Evolutionary conservation across 306 rosid species (phyloP), one percentile per base, ranked within the genome.

Genomic region (Mimosa bimucronata): DNA sequence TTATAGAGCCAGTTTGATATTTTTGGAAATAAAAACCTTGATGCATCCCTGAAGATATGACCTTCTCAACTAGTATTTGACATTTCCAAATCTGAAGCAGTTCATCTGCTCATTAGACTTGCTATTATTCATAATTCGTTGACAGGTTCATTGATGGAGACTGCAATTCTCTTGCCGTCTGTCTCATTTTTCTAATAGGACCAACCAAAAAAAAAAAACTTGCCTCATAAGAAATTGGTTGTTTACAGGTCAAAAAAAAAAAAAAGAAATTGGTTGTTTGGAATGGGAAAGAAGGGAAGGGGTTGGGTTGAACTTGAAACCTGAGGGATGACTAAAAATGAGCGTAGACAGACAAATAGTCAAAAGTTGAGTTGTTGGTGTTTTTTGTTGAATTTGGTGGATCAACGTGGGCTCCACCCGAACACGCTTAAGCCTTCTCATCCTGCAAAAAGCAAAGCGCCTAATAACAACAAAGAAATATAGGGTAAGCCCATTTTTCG

Each of bases 381-480:
- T 74, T 2, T 19, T 48, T 80, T 80, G 79, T 74, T 65, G 83
- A 80, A 15, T 46, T 64, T 73, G 19, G 66, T 14, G 25, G 7
- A 48, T 62, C 44, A 34, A 6, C 4, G 55, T 46, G 18, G 74
- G 79, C 23, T 57, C 78, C 79, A 73, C 38, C 7, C 12, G 31
- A 55, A 40, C 70, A 9, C 58, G 42, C 58, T 19, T 19, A 38
- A 29, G 57, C 44, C 37, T 25, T 78, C 30, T n/a, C 38, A 2
- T 53, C 46, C 60, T 3, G 21, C 19, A 26, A 19, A 7, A 78
- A 41, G 29, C 9, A 1, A 28, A 37, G 57, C 30, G 31, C 58
- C 31, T 52, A 38, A 31, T 53, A 31, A 73, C 28, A 40, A 78
- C 34, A 53, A 53, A 25, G 23, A 41, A 53, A 53, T 1, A 50